Conservation (phyloP, 768 basidiomycete genomes). For the Psilocybe sp. region DNA sequence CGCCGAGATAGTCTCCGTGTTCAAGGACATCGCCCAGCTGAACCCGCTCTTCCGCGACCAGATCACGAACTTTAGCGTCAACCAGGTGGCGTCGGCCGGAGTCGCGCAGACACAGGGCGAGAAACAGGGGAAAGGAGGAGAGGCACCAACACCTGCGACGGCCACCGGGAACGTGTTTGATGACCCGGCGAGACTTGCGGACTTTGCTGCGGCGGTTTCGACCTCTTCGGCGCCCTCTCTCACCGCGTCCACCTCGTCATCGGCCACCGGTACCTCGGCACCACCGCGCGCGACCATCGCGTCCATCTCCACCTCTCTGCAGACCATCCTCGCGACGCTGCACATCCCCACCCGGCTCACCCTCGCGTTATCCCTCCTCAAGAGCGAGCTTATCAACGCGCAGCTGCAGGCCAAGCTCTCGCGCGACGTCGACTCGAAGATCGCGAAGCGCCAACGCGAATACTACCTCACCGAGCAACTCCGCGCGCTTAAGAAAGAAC, state of each 20-base stretch:
- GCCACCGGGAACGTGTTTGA: slow-evolving; percentile 87
- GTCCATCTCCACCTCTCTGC: slow-evolving; percentile 45
- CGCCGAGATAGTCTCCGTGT: slow-evolving; percentile 93
- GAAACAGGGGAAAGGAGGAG: no score
- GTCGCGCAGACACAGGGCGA: no score
- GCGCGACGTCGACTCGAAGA: slow-evolving; percentile 90
- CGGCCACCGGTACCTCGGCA: no score
- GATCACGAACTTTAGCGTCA: slow-evolving; percentile 67
- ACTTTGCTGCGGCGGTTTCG: slow-evolving; percentile 95
- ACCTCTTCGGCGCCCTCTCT: slow-evolving; percentile 26
- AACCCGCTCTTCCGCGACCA: slow-evolving; percentile 94
- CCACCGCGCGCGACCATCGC: no score
- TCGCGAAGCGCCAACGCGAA: slow-evolving; percentile 90
- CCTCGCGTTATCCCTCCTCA: slow-evolving; percentile 86
- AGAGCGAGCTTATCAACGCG: slow-evolving; percentile 97
- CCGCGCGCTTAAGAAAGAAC: slow-evolving; percentile 60
- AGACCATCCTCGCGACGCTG: slow-evolving; percentile 87
- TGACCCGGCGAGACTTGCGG: slow-evolving; percentile 94
- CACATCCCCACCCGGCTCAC: slow-evolving; percentile 84
- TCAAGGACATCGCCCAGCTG: slow-evolving; percentile 99
- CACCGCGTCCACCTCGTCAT: no score
- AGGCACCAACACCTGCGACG: no score
- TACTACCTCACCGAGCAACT: slow-evolving; percentile 96
- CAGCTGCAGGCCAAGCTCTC: slow-evolving; percentile 91
- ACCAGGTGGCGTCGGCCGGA: slow-evolving; percentile 48